phyloP scores from a whole-genome alignment of 768 basidiomycete species.

The Pleurotus tuoliensis region DNA sequence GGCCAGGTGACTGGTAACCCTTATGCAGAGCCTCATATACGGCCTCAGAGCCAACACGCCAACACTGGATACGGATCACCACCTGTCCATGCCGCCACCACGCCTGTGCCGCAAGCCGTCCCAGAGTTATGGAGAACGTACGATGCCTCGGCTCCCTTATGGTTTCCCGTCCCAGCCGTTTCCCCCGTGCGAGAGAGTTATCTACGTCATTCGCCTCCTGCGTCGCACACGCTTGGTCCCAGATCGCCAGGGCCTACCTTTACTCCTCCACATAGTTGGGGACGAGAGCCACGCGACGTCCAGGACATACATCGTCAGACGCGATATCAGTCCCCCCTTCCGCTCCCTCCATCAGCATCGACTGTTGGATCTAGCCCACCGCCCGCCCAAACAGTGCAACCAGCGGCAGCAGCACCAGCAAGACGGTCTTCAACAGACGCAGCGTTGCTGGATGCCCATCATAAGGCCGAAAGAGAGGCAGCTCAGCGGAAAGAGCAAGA shows the following conservation, averaged over 20 bases:
- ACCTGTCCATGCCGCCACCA: background rate
- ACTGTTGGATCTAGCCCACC: too few species aligned
- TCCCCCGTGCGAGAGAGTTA: conserved; percentile 9
- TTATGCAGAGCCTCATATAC: conserved; percentile 4
- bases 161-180: conserved; percentile 9
- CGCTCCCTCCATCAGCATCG: conserved; percentile 35
- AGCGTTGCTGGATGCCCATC: conserved; percentile 26
- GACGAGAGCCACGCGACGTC: conserved; percentile 15
- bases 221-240: conserved; percentile 1
- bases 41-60: background rate
- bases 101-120: background rate
- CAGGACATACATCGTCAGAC: conserved; percentile 40
- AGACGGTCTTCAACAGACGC: conserved; percentile 29
- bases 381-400: too few species aligned
- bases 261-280: conserved; percentile 6
- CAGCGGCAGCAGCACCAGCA: conserved; percentile 14
- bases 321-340: conserved; percentile 53
- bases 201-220: conserved; percentile 1
- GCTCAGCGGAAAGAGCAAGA: conserved; percentile 35
- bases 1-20: background rate
- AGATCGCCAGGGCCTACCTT: conserved; percentile 15
- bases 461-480: conserved; percentile 36
- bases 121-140: conserved; percentile 3
- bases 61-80: background rate
- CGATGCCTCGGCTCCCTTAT: conserved; percentile 1